Evolutionary conservation across 768 basidiomycete species (phyloP).

Genomic region (Saitozyma sp.): DNA sequence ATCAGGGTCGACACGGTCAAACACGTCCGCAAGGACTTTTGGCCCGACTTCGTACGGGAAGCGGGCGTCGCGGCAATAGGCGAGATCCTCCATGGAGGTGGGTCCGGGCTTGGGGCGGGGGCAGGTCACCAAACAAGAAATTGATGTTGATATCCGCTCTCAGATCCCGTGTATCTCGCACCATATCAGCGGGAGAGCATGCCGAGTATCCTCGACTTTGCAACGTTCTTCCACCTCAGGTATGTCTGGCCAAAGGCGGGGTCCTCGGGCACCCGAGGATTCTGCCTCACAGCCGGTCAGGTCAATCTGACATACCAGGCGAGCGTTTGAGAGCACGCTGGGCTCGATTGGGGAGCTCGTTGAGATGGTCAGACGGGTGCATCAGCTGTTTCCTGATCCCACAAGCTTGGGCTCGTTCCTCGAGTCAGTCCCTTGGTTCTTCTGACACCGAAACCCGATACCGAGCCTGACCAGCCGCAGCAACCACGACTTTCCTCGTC

Average conservation of each 20-base stretch:
- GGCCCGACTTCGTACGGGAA: slow-evolving; percentile 70
- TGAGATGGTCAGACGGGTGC: slow-evolving; percentile 41
- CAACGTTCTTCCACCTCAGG: slow-evolving; percentile 47
- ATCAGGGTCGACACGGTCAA: slow-evolving; percentile 67
- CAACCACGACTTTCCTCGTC: slow-evolving; percentile 50
- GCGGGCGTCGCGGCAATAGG: slow-evolving; percentile 85
- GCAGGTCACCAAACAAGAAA: neutral
- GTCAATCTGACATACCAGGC: slow-evolving; percentile 15
- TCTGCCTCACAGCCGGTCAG: no score
- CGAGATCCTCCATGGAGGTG: slow-evolving; percentile 61
- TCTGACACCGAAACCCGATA: neutral
- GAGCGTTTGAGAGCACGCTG: slow-evolving; percentile 42
- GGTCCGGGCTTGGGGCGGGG: slow-evolving; percentile 1
- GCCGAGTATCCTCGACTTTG: slow-evolving; percentile 48
- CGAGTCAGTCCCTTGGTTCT: slow-evolving; percentile 36
- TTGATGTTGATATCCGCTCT: neutral
- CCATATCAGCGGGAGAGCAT: slow-evolving; percentile 48
- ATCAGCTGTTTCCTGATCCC: slow-evolving; percentile 42
- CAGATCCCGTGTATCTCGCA: slow-evolving; percentile 47
- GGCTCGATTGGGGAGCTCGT: slow-evolving; percentile 34
- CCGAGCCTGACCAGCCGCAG: slow-evolving; percentile 11
- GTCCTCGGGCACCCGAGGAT: neutral
- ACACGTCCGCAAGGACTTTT: slow-evolving; percentile 60
- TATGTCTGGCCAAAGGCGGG: slow-evolving; percentile 6
- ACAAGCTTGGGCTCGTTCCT: slow-evolving; percentile 49